Evolutionary conservation across 768 basidiomycete species (phyloP).

Genomic region (Tephrocybe rancida): DNA sequence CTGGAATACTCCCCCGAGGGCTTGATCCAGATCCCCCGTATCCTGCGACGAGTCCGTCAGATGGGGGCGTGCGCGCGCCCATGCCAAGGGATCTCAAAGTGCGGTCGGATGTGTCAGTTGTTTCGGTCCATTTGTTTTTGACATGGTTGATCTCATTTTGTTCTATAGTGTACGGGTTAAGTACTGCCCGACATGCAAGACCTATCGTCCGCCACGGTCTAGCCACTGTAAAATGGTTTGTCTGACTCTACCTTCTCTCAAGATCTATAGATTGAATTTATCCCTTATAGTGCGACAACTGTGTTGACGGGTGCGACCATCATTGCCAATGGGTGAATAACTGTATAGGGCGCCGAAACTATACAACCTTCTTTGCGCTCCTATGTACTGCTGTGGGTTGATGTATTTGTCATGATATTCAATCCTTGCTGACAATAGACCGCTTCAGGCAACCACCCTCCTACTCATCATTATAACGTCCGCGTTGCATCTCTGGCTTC

Average conservation of each 20-base stretch:
- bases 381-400: slow-evolving; percentile 72
- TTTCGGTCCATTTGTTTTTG: neutral
- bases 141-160: slow-evolving; percentile 5
- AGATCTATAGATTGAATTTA: neutral
- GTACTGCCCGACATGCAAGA: slow-evolving; percentile 92
- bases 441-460: slow-evolving; percentile 64
- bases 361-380: slow-evolving; percentile 89
- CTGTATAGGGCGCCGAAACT: slow-evolving; percentile 94
- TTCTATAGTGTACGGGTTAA: slow-evolving; percentile 79
- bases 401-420: slow-evolving; percentile 12
- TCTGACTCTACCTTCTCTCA: slow-evolving; percentile 7
- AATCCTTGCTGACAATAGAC: neutral
- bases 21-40: slow-evolving; percentile 87
- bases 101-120: slow-evolving; percentile 70
- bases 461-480: slow-evolving; percentile 81
- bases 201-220: slow-evolving; percentile 90
- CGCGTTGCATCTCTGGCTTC: slow-evolving; percentile 76
- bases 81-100: slow-evolving; percentile 84
- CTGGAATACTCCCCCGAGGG: slow-evolving; percentile 88
- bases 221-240: slow-evolving; percentile 94
- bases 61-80: slow-evolving; percentile 62
- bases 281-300: slow-evolving; percentile 83
- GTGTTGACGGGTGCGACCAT: slow-evolving; percentile 94
- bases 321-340: slow-evolving; percentile 94
- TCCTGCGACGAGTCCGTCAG: slow-evolving; percentile 61